Base-by-base conservation (phyloP, 495 filamentous ascomycete species). In the Staphylotrichum tortipilum region DNA sequence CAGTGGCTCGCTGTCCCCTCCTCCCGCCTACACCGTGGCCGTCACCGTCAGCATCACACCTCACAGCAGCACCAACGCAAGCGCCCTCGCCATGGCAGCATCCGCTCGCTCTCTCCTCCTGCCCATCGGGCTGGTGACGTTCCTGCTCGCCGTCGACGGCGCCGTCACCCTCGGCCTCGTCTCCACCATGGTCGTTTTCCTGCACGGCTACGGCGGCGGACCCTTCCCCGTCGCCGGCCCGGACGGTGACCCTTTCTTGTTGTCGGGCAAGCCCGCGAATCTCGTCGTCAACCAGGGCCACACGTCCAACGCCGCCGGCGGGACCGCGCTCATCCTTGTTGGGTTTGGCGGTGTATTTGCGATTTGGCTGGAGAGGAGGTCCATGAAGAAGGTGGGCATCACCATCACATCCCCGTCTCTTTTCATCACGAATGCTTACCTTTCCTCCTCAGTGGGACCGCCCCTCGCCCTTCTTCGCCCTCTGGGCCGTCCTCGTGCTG, bases 241-340 rank as follows among this genome's bases (percentile, higher is more conserved):
- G 24, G 43, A 52, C 36, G 67, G 60, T 7, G 52, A 56, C 4
- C 51, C 52, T 15, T 65, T 71, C 35, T 47, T 54, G 6, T 59
- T 79, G 7, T 44, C 55, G n/a, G 71, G 68, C 22, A 53, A 70
- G 24, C 76, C 76, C 9, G 50, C 57, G 5, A 30, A 52, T 14
- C 52, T 79, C 15, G 58, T 75, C 33, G 53, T 59, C 28, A 63
- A 77, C 44, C 71, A 77, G 46, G 72, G 75, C 7, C 72, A 77
- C 47, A 70, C 67, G 2, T 66, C 62, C 42, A 79, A 78, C 51
- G 74, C 68, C 9, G 73, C 74, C 15, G 68, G 72, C 1, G 75
- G 71, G 1, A 77, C 73, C 3, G 72, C 71, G 0, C 63, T 78
- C 21, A 63, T 77, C 8, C 44, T 76, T 4, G 59, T 78, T 38